These are phyloP conservation scores for Pleurotus eryngii DNA, from an alignment of 768 basidiomycete genomes.

Conservation along the genomic window DNA sequence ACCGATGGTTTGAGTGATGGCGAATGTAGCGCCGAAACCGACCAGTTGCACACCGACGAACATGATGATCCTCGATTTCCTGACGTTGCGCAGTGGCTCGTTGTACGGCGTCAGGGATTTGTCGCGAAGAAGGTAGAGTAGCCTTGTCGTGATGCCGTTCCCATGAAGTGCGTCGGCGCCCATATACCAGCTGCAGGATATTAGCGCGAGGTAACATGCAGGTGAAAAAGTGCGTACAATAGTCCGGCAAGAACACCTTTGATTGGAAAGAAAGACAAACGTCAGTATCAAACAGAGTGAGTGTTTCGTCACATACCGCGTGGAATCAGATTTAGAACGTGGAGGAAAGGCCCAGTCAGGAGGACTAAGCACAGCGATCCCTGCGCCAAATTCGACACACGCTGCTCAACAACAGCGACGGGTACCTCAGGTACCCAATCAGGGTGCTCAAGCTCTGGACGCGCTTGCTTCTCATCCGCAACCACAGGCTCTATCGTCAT, in stretches of 20 bases:
- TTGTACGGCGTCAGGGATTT: constrained; percentile 50
- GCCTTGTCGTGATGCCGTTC: constrained; percentile 80
- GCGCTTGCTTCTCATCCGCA: constrained; percentile 22
- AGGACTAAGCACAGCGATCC: constrained; percentile 77
- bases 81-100: constrained; percentile 76
- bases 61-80: constrained; percentile 66
- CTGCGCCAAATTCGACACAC: constrained; percentile 88
- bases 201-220: not conserved
- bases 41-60: constrained; percentile 75
- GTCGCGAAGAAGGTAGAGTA: constrained; percentile 80
- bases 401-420: constrained; percentile 82
- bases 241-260: constrained; percentile 76
- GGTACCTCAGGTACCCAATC: constrained; percentile 44
- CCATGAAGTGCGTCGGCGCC: constrained; percentile 75
- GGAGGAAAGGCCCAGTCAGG: constrained; percentile 78
- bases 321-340: constrained; percentile 76
- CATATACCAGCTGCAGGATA: constrained; percentile 76
- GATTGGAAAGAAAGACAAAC: not conserved
- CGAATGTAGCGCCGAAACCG: constrained; percentile 86
- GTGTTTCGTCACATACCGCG: constrained; percentile 37
- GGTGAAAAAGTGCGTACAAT: constrained; percentile 51
- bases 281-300: not conserved
- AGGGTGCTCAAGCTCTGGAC: constrained; percentile 10
- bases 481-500: constrained; percentile 1
- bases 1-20: constrained; percentile 90